phyloP scores from a whole-genome alignment of 345 rosid species.

The Aegle marmelos region DNA sequence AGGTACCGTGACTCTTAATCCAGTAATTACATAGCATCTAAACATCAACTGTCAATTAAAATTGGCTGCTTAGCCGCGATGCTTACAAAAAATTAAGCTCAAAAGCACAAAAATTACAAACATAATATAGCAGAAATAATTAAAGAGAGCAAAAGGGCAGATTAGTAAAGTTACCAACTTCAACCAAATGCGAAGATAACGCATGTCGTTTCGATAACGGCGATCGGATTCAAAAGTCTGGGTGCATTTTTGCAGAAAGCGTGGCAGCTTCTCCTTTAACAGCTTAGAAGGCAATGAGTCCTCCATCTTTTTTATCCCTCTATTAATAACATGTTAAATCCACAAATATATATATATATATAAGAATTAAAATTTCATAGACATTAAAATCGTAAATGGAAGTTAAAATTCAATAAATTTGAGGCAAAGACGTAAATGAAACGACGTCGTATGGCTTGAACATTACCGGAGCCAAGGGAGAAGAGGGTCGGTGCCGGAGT shows the following conservation, averaged over 20 bases:
- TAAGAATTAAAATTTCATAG: not conserved
- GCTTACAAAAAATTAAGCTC: no score
- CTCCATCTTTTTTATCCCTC: conserved; percentile 78
- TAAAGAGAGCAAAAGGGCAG: not conserved
- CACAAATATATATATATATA: no score
- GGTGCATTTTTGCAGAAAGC: conserved; percentile 81
- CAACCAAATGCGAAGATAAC: conserved; percentile 90
- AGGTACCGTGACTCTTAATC: not conserved
- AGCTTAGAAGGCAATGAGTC: conserved; percentile 49
- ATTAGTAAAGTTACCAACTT: conserved; percentile 53
- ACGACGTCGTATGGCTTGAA: not conserved
- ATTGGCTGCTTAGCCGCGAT: not conserved
- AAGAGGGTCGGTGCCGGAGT: conserved; percentile 76
- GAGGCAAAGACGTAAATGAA: not conserved
- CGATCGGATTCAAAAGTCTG: conserved; percentile 71
- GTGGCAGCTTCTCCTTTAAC: conserved; percentile 75
- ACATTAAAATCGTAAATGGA: not conserved
- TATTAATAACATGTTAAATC: conserved; percentile 14
- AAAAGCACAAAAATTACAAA: not conserved
- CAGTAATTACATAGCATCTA: not conserved
- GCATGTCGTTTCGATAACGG: conserved; percentile 70
- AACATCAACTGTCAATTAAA: not conserved
- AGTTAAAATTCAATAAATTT: not conserved
- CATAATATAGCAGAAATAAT: no score
- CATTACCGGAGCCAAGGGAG: conserved; percentile 90